Base-by-base conservation (phyloP, 768 basidiomycete genomes). In the Austroboletus festivus region DNA sequence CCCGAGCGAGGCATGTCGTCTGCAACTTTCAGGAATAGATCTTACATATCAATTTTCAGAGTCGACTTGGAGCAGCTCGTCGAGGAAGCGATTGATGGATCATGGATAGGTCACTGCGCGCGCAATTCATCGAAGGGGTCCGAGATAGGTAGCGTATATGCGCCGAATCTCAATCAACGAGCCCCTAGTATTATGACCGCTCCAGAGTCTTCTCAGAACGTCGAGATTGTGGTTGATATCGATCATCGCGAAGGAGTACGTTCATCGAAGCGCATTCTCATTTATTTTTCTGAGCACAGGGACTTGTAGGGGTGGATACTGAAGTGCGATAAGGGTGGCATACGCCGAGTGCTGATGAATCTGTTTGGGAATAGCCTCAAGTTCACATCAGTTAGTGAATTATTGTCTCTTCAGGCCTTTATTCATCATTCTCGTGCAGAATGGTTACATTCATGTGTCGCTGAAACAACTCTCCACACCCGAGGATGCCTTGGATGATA, bases 321-420 rank as follows among this genome's bases (percentile, higher is more conserved):
- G 23, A 85, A 82, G 59, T 93, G 89, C 64, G 94, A 97, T 67
- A 92, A 88, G 63, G 93, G 91, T 24, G 94, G 94, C 13, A 85
- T 96, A 52, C 81, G 94, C 24, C 80, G 94, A 22, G 83, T 96
- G 12, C 66, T 96, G 52, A 95, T 96, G 91, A 97, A 97, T 63
- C 68, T 97, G 31, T 91, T 96, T 56, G 91, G 93, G 15, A 96
- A 95, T 66, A 91, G 90, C 58, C 71, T 94, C 45, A 95, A 97
- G 67, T 96, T 96, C 65, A 95, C 93, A 24, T 74, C 79, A 38
- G 90, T 89, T 59, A 24, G 82, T 67, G 37, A 38, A 43, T 49
- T 28, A 20, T 28, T 16, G 26, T 39, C 26, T 50, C 45, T 21
- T 33, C 19, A 4, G 19, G 34, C n/a, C 30, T 42, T 51, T 26